phyloP scores from a whole-genome alignment of 176 grass and related monocot genomes.

The Musa beccarii region DNA sequence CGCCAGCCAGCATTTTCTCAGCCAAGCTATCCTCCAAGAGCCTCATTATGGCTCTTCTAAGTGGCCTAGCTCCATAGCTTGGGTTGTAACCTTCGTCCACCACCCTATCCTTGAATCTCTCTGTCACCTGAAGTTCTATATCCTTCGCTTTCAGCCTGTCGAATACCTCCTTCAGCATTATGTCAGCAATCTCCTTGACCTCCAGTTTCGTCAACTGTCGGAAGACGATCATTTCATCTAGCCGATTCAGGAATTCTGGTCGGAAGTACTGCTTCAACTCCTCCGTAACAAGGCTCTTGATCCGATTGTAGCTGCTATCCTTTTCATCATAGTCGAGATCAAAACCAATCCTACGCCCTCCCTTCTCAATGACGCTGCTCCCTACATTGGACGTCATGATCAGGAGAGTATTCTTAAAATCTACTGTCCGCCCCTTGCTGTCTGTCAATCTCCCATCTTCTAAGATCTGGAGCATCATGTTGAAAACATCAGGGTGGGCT shows the following conservation, averaged over 20 bases:
- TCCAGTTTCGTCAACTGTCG: constrained; percentile 79
- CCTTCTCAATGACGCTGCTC: not conserved
- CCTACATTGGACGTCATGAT: constrained; percentile 4
- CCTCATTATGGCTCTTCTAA: constrained; percentile 86
- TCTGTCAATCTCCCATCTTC: constrained; percentile 95
- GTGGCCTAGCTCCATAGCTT: constrained; percentile 85
- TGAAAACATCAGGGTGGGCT: constrained; percentile 97
- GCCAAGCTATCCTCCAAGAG: constrained; percentile 90
- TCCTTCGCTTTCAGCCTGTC: constrained; percentile 84
- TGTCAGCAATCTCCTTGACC: constrained; percentile 96
- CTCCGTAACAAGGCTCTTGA: constrained; percentile 4
- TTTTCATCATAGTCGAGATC: not conserved
- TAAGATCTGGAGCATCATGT: constrained; percentile 99
- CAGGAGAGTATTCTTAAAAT: constrained; percentile 60
- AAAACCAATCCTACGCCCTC: not conserved
- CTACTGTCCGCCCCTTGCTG: constrained; percentile 80
- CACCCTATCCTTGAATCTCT: constrained; percentile 80
- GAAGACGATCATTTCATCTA: constrained; percentile 9
- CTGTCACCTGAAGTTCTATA: constrained; percentile 80
- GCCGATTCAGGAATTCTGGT: constrained; percentile 1
- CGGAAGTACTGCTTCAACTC: constrained; percentile 9
- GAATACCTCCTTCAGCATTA: constrained; percentile 97
- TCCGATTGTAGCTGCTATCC: not conserved
- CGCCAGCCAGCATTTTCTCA: constrained; percentile 76
- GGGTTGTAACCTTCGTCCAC: constrained; percentile 95